Evolutionary conservation across 2,329 filamentous ascomycete species (phyloP).

Genomic region (Botrytis byssoidea): DNA sequence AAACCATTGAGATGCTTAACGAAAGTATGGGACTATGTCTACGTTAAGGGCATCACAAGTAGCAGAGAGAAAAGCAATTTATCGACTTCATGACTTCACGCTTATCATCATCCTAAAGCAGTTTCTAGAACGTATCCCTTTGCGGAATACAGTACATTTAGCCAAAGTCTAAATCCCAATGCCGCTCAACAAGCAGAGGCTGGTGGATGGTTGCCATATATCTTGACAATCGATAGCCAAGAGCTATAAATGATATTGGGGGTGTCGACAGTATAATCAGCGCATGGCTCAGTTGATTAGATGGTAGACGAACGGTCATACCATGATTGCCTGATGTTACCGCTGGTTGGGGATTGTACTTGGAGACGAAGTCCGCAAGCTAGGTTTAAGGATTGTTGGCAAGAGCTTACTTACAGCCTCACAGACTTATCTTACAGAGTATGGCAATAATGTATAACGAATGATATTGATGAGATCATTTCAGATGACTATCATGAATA

Average conservation of each 20-base stretch:
- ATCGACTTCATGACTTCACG: background rate
- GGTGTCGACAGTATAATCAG: background rate
- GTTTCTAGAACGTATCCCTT: background rate
- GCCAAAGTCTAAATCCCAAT: background rate
- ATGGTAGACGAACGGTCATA: background rate
- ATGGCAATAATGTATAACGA: background rate
- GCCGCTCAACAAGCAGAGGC: background rate
- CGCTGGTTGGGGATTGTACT: background rate
- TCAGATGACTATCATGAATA: constrained; percentile 10
- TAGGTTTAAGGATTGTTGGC: background rate
- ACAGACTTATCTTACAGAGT: background rate
- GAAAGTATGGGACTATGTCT: constrained; percentile 68
- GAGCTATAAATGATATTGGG: background rate
- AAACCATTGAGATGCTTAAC: constrained; percentile 71
- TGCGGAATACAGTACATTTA: background rate
- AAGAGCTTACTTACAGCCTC: background rate
- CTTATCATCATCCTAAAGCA: background rate
- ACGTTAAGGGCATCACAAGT: constrained; percentile 41
- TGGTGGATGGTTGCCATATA: background rate
- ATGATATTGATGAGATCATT: constrained; percentile 12
- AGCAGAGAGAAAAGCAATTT: background rate
- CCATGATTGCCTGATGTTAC: background rate
- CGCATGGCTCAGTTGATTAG: background rate
- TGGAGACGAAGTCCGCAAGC: constrained; percentile 1
- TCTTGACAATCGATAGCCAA: background rate